These are phyloP conservation scores for Blastobotrys parvus DNA, from an alignment of 805 yeast species.

Conservation along the genomic window DNA sequence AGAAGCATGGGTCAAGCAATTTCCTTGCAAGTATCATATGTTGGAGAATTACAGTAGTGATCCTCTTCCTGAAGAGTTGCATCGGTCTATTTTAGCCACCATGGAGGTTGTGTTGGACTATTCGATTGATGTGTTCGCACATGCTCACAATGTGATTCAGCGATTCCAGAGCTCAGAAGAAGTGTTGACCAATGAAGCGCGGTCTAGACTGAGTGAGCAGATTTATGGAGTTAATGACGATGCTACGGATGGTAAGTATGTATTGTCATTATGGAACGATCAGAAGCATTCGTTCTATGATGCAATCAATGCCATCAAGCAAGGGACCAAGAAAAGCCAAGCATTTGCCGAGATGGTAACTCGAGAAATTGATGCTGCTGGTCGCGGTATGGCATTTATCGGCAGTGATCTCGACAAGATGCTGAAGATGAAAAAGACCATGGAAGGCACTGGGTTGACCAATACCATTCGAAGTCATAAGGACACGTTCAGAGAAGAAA, in stretches of 20 bases:
- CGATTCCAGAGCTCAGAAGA: conserved; percentile 20
- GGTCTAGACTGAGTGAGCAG: conserved; percentile 32
- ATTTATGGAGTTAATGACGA: conserved; percentile 39
- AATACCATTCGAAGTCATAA: conserved; percentile 57
- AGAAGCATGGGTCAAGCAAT: conserved; percentile 62
- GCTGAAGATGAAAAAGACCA: conserved; percentile 43
- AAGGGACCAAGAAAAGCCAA: conserved; percentile 53
- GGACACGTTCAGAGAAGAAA: conserved; percentile 70
- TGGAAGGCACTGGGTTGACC: conserved; percentile 57
- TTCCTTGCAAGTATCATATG: conserved; percentile 41
- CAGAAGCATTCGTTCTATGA: conserved; percentile 69
- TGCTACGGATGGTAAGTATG: conserved; percentile 41
- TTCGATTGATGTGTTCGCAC: conserved; percentile 24
- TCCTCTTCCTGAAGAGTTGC: conserved; percentile 39
- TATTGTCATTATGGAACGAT: conserved; percentile 65
- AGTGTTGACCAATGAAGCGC: conserved; percentile 24
- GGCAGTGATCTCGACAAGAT: conserved; percentile 45
- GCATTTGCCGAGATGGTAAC: conserved; percentile 71
- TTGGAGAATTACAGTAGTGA: conserved; percentile 23
- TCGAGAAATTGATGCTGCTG: conserved; percentile 49
- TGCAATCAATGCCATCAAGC: conserved; percentile 55
- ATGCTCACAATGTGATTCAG: conserved; percentile 21
- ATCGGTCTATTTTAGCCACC: conserved; percentile 25
- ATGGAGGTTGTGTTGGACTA: conserved; percentile 24
- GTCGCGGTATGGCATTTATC: conserved; percentile 61